Conservation (phyloP, 345 rosid genomes). For the Eucalyptus shirleyi region DNA sequence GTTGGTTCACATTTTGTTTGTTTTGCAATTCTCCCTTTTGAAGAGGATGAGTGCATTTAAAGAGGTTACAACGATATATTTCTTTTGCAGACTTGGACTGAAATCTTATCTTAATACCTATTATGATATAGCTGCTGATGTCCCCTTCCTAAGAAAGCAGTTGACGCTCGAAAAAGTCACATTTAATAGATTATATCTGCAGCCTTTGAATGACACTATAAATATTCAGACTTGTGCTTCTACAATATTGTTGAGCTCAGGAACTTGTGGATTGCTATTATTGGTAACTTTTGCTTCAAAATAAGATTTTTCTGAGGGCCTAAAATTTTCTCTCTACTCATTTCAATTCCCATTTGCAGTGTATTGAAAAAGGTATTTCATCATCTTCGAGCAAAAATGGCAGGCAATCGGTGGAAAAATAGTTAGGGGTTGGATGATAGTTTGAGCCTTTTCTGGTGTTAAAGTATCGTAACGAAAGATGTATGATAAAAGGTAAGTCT, state of each 20-base stretch:
- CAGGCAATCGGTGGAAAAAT: not conserved
- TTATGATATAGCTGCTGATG: not conserved
- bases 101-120: not conserved
- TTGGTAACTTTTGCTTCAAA: not conserved
- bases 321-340: not conserved
- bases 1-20: not conserved
- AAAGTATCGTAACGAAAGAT: not conserved
- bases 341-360: constrained; percentile 18
- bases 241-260: not conserved
- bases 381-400: constrained; percentile 19
- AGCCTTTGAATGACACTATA: not conserved
- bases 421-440: not conserved
- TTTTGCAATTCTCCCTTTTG: not conserved
- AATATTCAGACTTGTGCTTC: not conserved
- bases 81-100: not conserved
- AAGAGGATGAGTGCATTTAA: not conserved
- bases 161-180: not conserved
- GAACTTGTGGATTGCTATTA: not conserved
- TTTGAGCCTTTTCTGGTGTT: not conserved
- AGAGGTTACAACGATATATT: not conserved
- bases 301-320: not conserved
- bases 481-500: not conserved
- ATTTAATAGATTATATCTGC: not conserved
- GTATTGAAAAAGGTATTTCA: constrained; percentile 81
- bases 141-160: not conserved